Percentiles rank a stretch among this genome's conserved stretches.
Conservation (phyloP, 495 filamentous ascomycete genomes). For the Neurospora sp. region DNA sequence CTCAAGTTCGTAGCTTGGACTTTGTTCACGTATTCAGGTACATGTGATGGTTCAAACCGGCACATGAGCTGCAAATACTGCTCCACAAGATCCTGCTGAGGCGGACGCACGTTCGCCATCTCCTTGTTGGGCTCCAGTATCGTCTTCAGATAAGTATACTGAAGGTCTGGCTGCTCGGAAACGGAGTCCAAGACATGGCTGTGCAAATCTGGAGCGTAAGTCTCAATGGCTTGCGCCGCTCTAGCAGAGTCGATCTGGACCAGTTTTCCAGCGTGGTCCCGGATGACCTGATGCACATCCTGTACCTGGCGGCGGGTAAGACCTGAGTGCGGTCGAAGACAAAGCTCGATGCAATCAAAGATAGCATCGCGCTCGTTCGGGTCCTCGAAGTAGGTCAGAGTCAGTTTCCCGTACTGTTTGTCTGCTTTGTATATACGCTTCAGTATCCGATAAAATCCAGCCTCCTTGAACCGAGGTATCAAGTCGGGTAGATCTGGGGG, state of each 20-base stretch:
- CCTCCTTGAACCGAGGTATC: slow-evolving; percentile 66
- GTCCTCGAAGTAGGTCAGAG: slow-evolving; percentile 81
- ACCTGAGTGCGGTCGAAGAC: slow-evolving; percentile 58
- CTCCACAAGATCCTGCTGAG: slow-evolving; percentile 55
- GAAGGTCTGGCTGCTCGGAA: slow-evolving; percentile 48
- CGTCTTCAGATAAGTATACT: slow-evolving; percentile 69
- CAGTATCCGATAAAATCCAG: slow-evolving; percentile 84
- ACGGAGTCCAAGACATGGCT: slow-evolving; percentile 55
- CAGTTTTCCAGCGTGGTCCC: slow-evolving; percentile 56
- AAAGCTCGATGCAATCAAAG: slow-evolving; percentile 75
- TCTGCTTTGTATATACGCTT: slow-evolving; percentile 80
- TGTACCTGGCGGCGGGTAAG: slow-evolving; percentile 64
- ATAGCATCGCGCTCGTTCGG: slow-evolving; percentile 57
- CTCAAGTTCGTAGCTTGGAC: slow-evolving; percentile 72
- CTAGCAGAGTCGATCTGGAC: slow-evolving; percentile 56
- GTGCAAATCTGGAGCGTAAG: slow-evolving; percentile 62
- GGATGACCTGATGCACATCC: slow-evolving; percentile 64
- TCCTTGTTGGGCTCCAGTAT: slow-evolving; percentile 61
- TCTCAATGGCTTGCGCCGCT: slow-evolving; percentile 60
- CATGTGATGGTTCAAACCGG: slow-evolving; percentile 66
- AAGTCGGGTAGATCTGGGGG: slow-evolving; percentile 69
- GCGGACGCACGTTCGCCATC: slow-evolving; percentile 22
- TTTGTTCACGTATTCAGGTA: slow-evolving; percentile 72
- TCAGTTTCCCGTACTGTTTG: slow-evolving; percentile 65
- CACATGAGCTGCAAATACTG: slow-evolving; percentile 88